Percentiles rank a stretch among this genome's conserved stretches.
phyloP scores from a whole-genome alignment of 768 basidiomycete genomes.

The Kwoniella dejecticola region DNA sequence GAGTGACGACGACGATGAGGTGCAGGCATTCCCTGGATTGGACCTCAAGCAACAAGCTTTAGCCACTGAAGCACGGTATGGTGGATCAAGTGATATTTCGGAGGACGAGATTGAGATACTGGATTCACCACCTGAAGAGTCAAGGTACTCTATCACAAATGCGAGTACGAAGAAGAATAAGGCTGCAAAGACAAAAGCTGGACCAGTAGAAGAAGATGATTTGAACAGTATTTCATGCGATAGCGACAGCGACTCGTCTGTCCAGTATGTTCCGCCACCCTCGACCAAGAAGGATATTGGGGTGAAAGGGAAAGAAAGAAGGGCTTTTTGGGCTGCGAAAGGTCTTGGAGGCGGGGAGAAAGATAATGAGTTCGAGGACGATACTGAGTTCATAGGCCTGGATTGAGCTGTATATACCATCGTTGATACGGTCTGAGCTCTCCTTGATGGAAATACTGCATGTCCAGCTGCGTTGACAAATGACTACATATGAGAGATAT shows the following conservation, averaged over 20 bases:
- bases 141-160: constrained; percentile 29
- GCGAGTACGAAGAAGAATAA: constrained; percentile 1
- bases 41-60: neutral
- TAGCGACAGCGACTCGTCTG: constrained; percentile 2
- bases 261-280: neutral
- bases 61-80: constrained; percentile 3
- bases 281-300: neutral
- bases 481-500: no score
- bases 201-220: neutral
- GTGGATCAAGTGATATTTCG: constrained; percentile 12
- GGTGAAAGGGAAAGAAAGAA: constrained; percentile 26
- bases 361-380: constrained; percentile 18
- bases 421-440: neutral
- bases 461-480: no score
- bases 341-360: constrained; percentile 17
- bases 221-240: neutral
- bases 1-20: constrained; percentile 21
- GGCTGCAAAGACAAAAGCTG: neutral
- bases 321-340: constrained; percentile 43
- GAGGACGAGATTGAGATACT: constrained; percentile 19
- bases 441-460: no score
- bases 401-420: neutral
- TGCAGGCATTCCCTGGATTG: constrained; percentile 9
- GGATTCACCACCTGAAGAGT: constrained; percentile 27
- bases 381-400: constrained; percentile 20